Base-by-base conservation (phyloP, 2,329 filamentous ascomycete species). In the Fusarium nisikadoi region DNA sequence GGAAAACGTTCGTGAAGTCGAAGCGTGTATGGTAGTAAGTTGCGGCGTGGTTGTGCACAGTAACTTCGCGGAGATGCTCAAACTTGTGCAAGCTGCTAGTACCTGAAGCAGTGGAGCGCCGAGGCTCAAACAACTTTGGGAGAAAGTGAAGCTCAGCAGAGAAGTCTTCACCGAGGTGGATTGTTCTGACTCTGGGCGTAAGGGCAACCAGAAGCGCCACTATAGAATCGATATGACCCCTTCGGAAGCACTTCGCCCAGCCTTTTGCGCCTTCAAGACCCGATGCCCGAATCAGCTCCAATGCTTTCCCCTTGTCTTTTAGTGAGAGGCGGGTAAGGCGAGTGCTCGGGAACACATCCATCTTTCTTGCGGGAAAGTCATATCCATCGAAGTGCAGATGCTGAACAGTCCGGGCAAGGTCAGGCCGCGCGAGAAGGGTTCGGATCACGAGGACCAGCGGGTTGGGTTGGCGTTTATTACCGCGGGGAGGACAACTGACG, bases 341-440 rank as follows among this genome's bases (percentile, higher is more conserved):
- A 1, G 53, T 35, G 1, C 6, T 27, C 2, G 62, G 50, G 6
- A 43, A 19, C 2, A 8, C 2, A 7, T 63, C 17, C 1, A n/a
- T 3, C 2, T 13, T 17, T 11, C n/a, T 14, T 8, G 33, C 12
- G 3, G 27, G 46, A 20, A 47, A 43, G 1, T 35, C n/a, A 3
- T 20, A 29, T 6, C 45, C 60, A 19, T 65, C 53, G 9, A 67
- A 35, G 3, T 36, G 39, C 1, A 67, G 41, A 10, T 17, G 17
- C 9, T 27, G 23, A n/a, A 59, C 60, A 27, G 17, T 25, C 8
- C 33, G 13, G n/a, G 39, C 38, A 19, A 67, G 16, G 14, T 53
- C 27, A 14, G 52, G 59, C 4, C 27, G 36, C 0, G 39, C 23
- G 20, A 66, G 45, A 19, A 66, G 63, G 38, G 39, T 66, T 35